These are phyloP conservation scores for Hevea brasiliensis DNA, from an alignment of 345 rosid genomes.

Conservation along the genomic window DNA sequence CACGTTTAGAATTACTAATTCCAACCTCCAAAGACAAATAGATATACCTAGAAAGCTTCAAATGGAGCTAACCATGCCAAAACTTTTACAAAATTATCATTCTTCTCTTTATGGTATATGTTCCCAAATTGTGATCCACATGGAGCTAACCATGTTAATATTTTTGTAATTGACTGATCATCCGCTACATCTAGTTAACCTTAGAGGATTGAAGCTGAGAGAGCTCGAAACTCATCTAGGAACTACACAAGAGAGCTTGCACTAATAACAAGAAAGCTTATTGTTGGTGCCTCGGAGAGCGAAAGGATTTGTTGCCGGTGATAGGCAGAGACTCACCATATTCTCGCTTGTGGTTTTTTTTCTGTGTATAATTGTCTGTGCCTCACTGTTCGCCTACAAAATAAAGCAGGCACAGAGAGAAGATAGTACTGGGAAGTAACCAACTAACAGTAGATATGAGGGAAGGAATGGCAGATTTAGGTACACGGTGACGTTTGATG, in stretches of 20 bases:
- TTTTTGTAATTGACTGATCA: too few species aligned
- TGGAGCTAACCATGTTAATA: not conserved
- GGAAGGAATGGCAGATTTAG: too few species aligned
- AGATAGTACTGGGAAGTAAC: not conserved
- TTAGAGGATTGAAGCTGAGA: conserved; percentile 53
- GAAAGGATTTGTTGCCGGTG: conserved; percentile 30
- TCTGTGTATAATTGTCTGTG: not conserved
- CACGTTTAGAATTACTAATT: not conserved
- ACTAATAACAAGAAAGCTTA: conserved; percentile 6
- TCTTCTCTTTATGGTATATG: not conserved
- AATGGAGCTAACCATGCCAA: not conserved
- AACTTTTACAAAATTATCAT: not conserved
- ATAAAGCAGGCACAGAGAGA: not conserved
- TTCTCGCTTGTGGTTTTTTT: not conserved
- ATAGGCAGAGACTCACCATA: conserved; percentile 9
- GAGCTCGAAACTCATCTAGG: conserved; percentile 28
- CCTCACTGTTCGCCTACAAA: too few species aligned
- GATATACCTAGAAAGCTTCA: not conserved
- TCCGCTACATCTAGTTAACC: conserved; percentile 24
- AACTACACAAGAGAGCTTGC: conserved; percentile 8
- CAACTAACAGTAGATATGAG: not conserved
- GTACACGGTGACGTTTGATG: too few species aligned
- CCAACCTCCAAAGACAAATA: not conserved
- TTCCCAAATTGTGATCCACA: not conserved
- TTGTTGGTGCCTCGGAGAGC: conserved; percentile 16